phyloP scores from a whole-genome alignment of 2,329 filamentous ascomycete genomes.

The Pseudogymnoascus sp. region DNA sequence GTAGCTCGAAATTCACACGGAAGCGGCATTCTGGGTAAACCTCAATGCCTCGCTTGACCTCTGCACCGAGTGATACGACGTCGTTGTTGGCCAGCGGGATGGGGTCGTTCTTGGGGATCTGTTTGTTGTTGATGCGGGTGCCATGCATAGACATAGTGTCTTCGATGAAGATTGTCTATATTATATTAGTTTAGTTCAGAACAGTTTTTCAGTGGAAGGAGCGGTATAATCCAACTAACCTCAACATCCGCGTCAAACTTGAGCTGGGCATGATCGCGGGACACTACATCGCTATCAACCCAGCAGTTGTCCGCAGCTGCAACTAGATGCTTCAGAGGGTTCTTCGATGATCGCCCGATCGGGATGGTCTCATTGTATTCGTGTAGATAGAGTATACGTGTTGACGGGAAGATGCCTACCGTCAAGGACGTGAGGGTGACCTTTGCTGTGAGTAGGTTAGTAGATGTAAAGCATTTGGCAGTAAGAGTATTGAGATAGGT shows the following conservation, averaged over 20 bases:
- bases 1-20: constrained; percentile 20
- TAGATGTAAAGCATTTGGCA: not conserved
- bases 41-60: constrained; percentile 42
- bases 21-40: constrained; percentile 28
- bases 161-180: constrained; percentile 38
- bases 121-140: constrained; percentile 45
- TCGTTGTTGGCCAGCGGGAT: constrained; percentile 31
- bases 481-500: not conserved
- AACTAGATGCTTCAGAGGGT: constrained; percentile 36
- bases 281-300: constrained; percentile 68
- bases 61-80: constrained; percentile 39
- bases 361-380: constrained; percentile 16
- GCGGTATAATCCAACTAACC: constrained; percentile 31
- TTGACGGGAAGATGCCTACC: constrained; percentile 5
- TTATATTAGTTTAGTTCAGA: constrained; percentile 23
- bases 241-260: constrained; percentile 36
- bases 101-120: constrained; percentile 29
- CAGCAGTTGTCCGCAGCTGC: constrained; percentile 50
- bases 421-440: constrained; percentile 10
- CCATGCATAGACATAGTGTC: constrained; percentile 57
- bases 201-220: not conserved
- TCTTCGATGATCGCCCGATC: constrained; percentile 42
- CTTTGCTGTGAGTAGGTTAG: not conserved
- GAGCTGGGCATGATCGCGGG: constrained; percentile 57
- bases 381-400: constrained; percentile 9